Evolutionary conservation across 495 filamentous ascomycete genomes (phyloP).

Genomic region (Aspergillus sparsus): DNA sequence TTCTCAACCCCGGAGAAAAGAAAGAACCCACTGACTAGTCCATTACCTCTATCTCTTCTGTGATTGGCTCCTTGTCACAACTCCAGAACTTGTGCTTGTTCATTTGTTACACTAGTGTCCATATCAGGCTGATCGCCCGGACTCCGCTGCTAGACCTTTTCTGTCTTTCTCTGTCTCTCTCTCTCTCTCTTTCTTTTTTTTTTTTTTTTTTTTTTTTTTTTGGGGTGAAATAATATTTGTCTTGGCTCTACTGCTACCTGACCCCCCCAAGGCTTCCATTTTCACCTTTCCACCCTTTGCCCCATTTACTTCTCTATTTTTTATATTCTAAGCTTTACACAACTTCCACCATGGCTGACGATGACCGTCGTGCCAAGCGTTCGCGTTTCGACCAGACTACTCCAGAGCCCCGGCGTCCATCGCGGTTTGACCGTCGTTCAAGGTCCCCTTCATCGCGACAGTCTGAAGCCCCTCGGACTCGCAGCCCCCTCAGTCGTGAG

Average conservation of each 20-base stretch:
- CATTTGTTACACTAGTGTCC: constrained; percentile 19
- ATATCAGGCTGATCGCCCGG: constrained; percentile 10
- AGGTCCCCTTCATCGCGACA: constrained; percentile 73
- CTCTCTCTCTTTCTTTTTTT: too few relatives aligned
- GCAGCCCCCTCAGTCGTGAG: constrained; percentile 71
- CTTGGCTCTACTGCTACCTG: constrained; percentile 7
- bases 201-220: too few relatives aligned
- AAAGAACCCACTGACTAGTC: neutral
- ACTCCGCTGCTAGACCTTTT: constrained; percentile 26
- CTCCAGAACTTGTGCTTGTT: constrained; percentile 5
- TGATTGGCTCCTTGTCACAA: constrained; percentile 10
- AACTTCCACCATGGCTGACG: constrained; percentile 65
- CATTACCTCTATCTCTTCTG: neutral
- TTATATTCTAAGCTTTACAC: neutral
- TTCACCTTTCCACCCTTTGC: constrained; percentile 5
- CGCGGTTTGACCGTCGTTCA: constrained; percentile 83
- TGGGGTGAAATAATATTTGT: constrained; percentile 23
- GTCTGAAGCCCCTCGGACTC: constrained; percentile 64
- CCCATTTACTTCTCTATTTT: constrained; percentile 16
- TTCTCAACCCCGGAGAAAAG: too few relatives aligned
- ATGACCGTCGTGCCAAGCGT: constrained; percentile 76
- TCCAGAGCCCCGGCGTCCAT: constrained; percentile 68
- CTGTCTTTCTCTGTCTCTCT: constrained; percentile 16
- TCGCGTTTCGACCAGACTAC: constrained; percentile 92
- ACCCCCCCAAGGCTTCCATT: constrained; percentile 6